Evolutionary conservation across 345 rosid genomes (phyloP), one percentile per base, ranked within the genome.

Genomic region (Reutealis trisperma): DNA sequence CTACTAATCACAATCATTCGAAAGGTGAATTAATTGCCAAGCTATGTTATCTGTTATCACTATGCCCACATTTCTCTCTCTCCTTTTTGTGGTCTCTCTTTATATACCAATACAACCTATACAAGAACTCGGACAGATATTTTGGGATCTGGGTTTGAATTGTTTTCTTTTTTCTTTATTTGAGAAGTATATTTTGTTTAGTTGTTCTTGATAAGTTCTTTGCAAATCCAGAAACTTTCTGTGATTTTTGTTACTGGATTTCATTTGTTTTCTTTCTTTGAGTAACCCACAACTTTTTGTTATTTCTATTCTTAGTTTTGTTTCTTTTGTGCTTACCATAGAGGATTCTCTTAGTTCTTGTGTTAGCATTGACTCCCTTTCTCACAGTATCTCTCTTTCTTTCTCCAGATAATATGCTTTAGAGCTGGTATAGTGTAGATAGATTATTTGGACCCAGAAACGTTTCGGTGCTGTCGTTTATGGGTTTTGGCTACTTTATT

Each of bases 61-160:
- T 57, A 37, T 34, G 21, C 37, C 0, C 54, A 12, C 21, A n/a
- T 32, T 27, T 49, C 37, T 16, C 62, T n/a, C 12, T 34, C 45
- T n/a, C n/a, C 45, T 37, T 65, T 37, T 65, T 25, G 24, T n/a
- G 47, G 37, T 45, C 25, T 45, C 37, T 45, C 44, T 57, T 41
- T 22, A 58, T 64, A n/a, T 34, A 47, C 51, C 14, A 5, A 13
- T 10, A 12, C 47, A 51, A 34, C 37, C 42, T 67, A 15, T n/a
- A 22, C 52, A 5, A 4, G 42, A 78, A 52, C 73, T 71, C 65
- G 63, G 45, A 45, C 14, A 37, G 32, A 58, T 55, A 14, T 60
- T 79, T 79, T 73, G 70, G 77, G 82, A 67, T 79, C 82, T 61
- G 78, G 74, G 77, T 16, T 58, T 73, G 25, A 51, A 37, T 44